Evolutionary conservation across 805 yeast genomes (phyloP), one percentile per base, ranked within the genome.

Genomic region (Candida fluviatilis): DNA sequence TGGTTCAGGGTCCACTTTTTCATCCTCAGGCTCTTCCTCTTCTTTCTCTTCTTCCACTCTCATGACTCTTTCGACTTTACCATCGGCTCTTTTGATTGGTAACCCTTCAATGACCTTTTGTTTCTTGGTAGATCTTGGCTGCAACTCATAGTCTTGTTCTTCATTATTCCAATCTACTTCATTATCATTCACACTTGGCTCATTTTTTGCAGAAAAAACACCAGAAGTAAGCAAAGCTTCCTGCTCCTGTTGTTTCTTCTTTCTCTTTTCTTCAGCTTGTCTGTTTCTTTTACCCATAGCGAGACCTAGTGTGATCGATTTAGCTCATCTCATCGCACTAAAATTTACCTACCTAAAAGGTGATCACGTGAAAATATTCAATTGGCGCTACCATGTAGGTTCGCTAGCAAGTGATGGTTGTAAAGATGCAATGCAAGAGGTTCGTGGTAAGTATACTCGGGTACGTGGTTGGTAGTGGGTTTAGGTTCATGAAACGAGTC

Each of bases 101-200:
- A 91, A 69, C 8, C 84, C 82, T 54, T 85, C 96, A 4, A 74
- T 71, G 3, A 66, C 70, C 4, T 65, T 68, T 4, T 67, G 71
- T 10, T 66, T 59, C 14, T 62, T 61, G 46, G 78, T 60, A 2
- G 58, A 51, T 57, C 98, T 74, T 1, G 96, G 95, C 39, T 56
- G 62, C 47, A 70, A 60, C 55, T 90, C 98, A 50, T 87, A 89
- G 39, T 78, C 90, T 51, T 80, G 85, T 50, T 86, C 95, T 41
- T 76, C 82, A 40, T 82, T 74, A n/a, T 80, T 87, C 83, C 82
- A 78, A 40, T 72, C 66, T 7, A 41, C 27, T 8, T 37, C 46
- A 14, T 34, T 31, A 18, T 35, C 37, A 6, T 29, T 19, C n/a
- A 28, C 34, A 12, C n/a, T 36, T 14, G 27, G 36, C 13, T 27